These are phyloP conservation scores for Desmodesmus armatus DNA, from an alignment of 139 green algal species.

Conservation along the genomic window DNA sequence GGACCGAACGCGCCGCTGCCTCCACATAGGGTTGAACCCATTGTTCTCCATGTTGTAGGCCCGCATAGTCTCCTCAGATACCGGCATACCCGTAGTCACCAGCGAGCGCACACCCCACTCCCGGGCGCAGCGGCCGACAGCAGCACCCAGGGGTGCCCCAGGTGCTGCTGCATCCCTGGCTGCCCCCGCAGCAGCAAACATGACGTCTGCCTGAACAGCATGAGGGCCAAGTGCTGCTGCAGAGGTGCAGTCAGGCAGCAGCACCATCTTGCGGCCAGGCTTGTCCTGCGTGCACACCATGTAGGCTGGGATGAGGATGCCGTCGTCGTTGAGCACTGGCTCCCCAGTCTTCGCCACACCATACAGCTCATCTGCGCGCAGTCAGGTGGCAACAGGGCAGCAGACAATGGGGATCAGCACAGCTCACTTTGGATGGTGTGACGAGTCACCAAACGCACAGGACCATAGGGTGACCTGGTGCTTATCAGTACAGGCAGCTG, in stretches of 20 bases:
- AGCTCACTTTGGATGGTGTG: no score
- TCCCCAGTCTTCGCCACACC: conserved; percentile 7
- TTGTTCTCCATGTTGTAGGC: background rate
- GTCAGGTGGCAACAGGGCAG: no score
- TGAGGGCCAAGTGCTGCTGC: background rate
- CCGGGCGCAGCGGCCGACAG: conserved; percentile 6
- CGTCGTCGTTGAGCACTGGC: background rate
- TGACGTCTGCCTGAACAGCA: conserved; percentile 15
- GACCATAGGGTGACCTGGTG: no score
- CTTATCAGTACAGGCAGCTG: no score
- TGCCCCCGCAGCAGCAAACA: conserved; percentile 34
- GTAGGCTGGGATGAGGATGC: conserved; percentile 14
- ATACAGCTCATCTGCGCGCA: background rate
- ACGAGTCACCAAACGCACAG: no score
- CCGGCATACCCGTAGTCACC: conserved; percentile 3
- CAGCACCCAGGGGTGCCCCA: background rate
- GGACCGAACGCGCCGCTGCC: background rate
- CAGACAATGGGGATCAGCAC: no score
- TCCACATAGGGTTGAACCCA: background rate
- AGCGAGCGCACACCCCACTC: conserved; percentile 3
- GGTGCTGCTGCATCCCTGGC: background rate
- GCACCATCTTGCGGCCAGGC: conserved; percentile 35
- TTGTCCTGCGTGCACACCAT: conserved; percentile 22
- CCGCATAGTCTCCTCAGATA: background rate
- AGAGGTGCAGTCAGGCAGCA: conserved; percentile 22